Evolutionary conservation across 441 rosid genomes (phyloP).

Genomic region (Gossypium trilobum): DNA sequence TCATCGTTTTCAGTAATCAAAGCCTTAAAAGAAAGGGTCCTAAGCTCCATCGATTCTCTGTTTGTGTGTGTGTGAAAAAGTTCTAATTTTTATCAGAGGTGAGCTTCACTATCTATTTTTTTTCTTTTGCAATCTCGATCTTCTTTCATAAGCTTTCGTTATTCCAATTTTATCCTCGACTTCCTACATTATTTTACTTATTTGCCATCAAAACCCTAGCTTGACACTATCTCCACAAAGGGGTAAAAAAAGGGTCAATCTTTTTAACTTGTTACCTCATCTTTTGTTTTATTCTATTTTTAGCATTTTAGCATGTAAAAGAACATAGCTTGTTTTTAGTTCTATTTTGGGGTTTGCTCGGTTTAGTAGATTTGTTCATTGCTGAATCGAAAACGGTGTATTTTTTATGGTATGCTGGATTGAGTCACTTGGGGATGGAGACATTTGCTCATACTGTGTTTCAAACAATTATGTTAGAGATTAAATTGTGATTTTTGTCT

Average conservation of each 20-base stretch:
- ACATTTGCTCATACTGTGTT: background rate
- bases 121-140: background rate
- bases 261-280: slow-evolving; percentile 14
- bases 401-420: slow-evolving; percentile 18
- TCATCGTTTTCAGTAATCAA: slow-evolving; percentile 30
- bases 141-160: slow-evolving; percentile 6
- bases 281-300: background rate
- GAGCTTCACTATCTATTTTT: background rate
- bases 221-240: slow-evolving; percentile 8
- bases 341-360: slow-evolving; percentile 17
- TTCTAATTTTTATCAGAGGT: slow-evolving; percentile 16
- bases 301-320: slow-evolving; percentile 3
- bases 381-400: slow-evolving; percentile 12
- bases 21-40: slow-evolving; percentile 28
- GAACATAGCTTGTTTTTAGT: slow-evolving; percentile 10
- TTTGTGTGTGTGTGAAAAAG: no score
- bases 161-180: slow-evolving; percentile 10
- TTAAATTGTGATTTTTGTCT: background rate
- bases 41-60: slow-evolving; percentile 16
- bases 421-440: slow-evolving; percentile 17
- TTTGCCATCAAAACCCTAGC: slow-evolving; percentile 53
- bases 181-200: slow-evolving; percentile 20
- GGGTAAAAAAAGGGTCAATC: background rate
- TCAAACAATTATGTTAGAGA: background rate
- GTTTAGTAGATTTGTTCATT: slow-evolving; percentile 21